Evolutionary conservation across 2,329 filamentous ascomycete species (phyloP).

Genomic region (Juglanconis oblonga): DNA sequence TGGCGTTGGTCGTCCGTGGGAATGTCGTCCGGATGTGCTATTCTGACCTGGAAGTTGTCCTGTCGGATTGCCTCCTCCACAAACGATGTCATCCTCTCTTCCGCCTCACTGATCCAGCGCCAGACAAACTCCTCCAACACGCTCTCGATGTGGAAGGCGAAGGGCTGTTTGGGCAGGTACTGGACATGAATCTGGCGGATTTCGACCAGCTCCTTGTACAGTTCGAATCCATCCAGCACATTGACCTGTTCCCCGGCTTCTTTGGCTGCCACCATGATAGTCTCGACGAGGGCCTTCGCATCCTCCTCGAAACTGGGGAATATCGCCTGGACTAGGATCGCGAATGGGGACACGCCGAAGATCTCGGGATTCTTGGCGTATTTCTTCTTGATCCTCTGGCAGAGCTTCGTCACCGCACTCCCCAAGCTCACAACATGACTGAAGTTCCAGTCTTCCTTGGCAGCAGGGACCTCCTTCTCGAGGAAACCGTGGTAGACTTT

Average conservation of each 20-base stretch:
- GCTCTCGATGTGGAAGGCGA: slow-evolving; percentile 84
- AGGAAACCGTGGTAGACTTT: slow-evolving; percentile 79
- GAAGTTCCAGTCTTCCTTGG: slow-evolving; percentile 84
- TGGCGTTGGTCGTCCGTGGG: slow-evolving; percentile 80
- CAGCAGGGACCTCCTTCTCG: slow-evolving; percentile 73
- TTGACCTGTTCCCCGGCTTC: slow-evolving; percentile 72
- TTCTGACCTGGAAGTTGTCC: slow-evolving; percentile 77
- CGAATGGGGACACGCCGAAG: slow-evolving; percentile 66
- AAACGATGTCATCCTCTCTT: slow-evolving; percentile 75
- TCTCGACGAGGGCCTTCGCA: slow-evolving; percentile 76
- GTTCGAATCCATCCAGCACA: slow-evolving; percentile 87
- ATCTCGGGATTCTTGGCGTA: slow-evolving; percentile 86
- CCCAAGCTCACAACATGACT: slow-evolving; percentile 86
- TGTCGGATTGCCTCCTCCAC: slow-evolving; percentile 89
- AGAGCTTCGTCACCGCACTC: slow-evolving; percentile 79
- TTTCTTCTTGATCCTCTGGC: slow-evolving; percentile 86
- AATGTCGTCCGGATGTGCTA: slow-evolving; percentile 58
- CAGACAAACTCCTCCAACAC: slow-evolving; percentile 90
- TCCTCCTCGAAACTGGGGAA: slow-evolving; percentile 91
- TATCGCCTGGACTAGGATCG: slow-evolving; percentile 75
- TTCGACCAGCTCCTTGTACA: slow-evolving; percentile 85
- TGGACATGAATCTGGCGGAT: slow-evolving; percentile 78
- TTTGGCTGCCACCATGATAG: slow-evolving; percentile 73
- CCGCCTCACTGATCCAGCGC: slow-evolving; percentile 85
- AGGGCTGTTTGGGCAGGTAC: slow-evolving; percentile 68